Evolutionary conservation across 345 rosid species (phyloP).

Genomic region (Hibiscus tridactylites): DNA sequence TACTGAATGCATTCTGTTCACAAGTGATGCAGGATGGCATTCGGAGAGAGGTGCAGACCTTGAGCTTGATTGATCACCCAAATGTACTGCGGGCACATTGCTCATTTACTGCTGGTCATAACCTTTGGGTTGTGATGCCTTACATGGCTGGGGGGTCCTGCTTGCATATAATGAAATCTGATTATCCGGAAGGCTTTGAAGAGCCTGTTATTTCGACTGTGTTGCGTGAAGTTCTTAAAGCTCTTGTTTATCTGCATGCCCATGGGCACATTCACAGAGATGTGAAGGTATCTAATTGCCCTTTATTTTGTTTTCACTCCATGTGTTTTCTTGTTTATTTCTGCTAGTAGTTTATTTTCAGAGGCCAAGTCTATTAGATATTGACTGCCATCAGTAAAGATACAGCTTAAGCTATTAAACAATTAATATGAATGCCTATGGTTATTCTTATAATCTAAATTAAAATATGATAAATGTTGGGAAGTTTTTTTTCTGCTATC

Average conservation of each 20-base stretch:
- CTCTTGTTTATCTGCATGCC: conserved; percentile 89
- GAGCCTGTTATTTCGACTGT: conserved; percentile 85
- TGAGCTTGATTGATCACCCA: conserved; percentile 85
- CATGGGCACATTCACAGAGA: conserved; percentile 98
- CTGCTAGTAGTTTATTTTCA: background rate
- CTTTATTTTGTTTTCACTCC: conserved; percentile 11
- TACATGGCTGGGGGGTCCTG: conserved; percentile 98
- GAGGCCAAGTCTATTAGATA: background rate
- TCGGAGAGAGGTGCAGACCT: conserved; percentile 89
- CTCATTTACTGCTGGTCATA: conserved; percentile 71
- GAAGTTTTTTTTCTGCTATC: background rate
- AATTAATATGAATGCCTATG: background rate
- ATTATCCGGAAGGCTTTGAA: conserved; percentile 83
- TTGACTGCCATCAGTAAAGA: background rate
- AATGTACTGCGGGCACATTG: conserved; percentile 81
- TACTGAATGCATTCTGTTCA: background rate
- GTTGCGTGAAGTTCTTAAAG: conserved; percentile 84
- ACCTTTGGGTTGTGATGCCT: conserved; percentile 99
- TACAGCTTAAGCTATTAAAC: background rate
- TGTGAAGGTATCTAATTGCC: conserved; percentile 60
- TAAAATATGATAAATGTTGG: background rate
- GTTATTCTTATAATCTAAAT: background rate
- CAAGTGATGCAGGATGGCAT: conserved; percentile 72
- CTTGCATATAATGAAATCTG: conserved; percentile 85
- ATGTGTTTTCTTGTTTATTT: background rate